These are phyloP conservation scores for Jimgerdemannia lactiflua DNA, from an alignment of 192 early-diverging fungal species.

Conservation along the genomic window DNA sequence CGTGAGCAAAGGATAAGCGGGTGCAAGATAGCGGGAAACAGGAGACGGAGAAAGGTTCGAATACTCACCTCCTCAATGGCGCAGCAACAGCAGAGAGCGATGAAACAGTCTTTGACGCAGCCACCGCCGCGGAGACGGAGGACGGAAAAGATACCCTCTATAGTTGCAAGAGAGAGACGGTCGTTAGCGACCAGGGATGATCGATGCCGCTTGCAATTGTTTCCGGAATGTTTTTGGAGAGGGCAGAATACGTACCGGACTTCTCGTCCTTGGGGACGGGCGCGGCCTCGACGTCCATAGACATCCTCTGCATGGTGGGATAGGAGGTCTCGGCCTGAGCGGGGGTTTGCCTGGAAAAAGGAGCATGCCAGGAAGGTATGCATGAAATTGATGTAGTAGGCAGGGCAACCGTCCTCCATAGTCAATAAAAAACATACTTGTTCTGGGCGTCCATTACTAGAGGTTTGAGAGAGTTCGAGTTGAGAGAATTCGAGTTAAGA, in stretches of 20 bases:
- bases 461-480: not conserved
- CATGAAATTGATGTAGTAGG: not conserved
- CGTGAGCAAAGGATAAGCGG: not conserved
- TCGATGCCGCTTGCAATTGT: no score
- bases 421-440: not conserved
- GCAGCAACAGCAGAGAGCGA: conserved; percentile 28
- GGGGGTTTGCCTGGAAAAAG: not conserved
- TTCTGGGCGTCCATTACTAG: not conserved
- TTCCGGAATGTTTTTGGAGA: no score
- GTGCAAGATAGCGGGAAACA: not conserved
- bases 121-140: conserved; percentile 17
- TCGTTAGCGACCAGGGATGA: not conserved
- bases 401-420: not conserved
- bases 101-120: conserved; percentile 27
- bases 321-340: not conserved
- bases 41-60: not conserved
- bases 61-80: conserved; percentile 13
- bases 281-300: not conserved
- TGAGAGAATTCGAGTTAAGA: no score
- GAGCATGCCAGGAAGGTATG: not conserved
- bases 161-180: not conserved
- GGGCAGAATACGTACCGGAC: not conserved
- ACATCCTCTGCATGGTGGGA: not conserved
- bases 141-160: not conserved
- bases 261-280: not conserved